Base-by-base conservation (phyloP, 257 asterid species). In the Cynanchum wilfordii region DNA sequence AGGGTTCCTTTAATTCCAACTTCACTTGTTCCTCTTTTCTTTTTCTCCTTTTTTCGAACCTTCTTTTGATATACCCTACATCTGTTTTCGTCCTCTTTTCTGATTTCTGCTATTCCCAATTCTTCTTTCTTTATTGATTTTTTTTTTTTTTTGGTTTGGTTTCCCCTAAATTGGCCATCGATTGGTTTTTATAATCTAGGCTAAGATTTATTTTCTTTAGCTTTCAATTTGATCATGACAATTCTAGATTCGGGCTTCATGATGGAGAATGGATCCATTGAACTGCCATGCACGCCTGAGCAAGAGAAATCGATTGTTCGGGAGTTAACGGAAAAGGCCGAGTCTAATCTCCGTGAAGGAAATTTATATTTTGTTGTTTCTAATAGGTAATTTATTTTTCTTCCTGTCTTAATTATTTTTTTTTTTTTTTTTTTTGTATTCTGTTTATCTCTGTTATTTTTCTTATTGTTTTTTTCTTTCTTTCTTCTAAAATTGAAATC, bases 221-320 rank as follows among this genome's bases (percentile, higher is more conserved):
- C 54, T 72, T 44, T 55, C 57, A 63, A 64, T 36, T 55, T 29
- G 90, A 86, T 81, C 84, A 93, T 94, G 99, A 94, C 93, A 80
- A 91, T 94, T 78, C 95, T 90, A 68, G 97, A 88, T 90, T 86
- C 92, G 64, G 90, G 86, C 38, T 79, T 76, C 75, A 74, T 87
- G 92, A 82, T 86, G 94, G 95, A 87, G 79, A 90, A 90, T 64
- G 98, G 95, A 82, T 87, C 95, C 54, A 86, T 90, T 73, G 89
- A 86, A 73, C 82, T 91, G 77, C 96, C 97, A 25, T 87, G 89
- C 89, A 85, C 84, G 73, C 96, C 99, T 17, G 97, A 90, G 77
- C 91, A 90, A 70, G 99, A 95, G 83, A 80, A 77, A 63, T 84
- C 89, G 82, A 86, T 89, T 65, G 79, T 95, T 75, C 80, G 73